Conservation (phyloP, 257 asterid species). For the Cruciata laevipes region DNA sequence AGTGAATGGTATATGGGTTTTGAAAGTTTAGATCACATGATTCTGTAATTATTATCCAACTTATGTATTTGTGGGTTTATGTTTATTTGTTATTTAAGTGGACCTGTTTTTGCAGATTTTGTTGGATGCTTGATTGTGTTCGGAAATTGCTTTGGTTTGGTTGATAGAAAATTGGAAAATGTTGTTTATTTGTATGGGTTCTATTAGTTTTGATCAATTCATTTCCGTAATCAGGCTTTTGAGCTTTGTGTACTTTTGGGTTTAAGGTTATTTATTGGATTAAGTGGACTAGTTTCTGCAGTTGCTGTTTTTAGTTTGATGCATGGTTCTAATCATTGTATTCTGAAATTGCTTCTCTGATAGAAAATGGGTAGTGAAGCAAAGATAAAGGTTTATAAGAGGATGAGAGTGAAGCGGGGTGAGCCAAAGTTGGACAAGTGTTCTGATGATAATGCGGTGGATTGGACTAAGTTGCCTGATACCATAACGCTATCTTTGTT, state of each 20-base stretch:
- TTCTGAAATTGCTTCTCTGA: conserved; percentile 2
- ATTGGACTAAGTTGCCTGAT: conserved; percentile 71
- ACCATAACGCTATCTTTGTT: conserved; percentile 61
- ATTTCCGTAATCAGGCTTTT: neutral
- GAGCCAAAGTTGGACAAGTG: conserved; percentile 32
- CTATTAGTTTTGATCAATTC: conserved; percentile 7
- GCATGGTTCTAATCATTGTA: neutral
- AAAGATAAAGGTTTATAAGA: conserved; percentile 46
- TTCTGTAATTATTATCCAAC: neutral
- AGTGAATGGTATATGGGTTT: conserved; percentile 2
- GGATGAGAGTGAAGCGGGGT: conserved; percentile 44
- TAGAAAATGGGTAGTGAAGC: conserved; percentile 58
- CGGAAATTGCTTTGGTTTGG: no score
- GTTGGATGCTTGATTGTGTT: no score
- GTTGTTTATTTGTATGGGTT: conserved; percentile 1
- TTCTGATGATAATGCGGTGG: conserved; percentile 33
- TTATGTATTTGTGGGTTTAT: conserved; percentile 11
- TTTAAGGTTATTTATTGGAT: conserved; percentile 2
- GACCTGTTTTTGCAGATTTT: no score
- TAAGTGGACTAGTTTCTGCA: neutral
- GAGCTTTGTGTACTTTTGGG: conserved; percentile 11
- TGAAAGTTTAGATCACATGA: conserved; percentile 7
- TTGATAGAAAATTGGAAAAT: no score
- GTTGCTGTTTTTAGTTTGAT: neutral
- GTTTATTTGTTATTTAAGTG: neutral